A percentile compares a stretch with the other conserved stretches of the same genome.
Conservation (phyloP, 177 flowering plant species). For the Vitis hybrid region DNA sequence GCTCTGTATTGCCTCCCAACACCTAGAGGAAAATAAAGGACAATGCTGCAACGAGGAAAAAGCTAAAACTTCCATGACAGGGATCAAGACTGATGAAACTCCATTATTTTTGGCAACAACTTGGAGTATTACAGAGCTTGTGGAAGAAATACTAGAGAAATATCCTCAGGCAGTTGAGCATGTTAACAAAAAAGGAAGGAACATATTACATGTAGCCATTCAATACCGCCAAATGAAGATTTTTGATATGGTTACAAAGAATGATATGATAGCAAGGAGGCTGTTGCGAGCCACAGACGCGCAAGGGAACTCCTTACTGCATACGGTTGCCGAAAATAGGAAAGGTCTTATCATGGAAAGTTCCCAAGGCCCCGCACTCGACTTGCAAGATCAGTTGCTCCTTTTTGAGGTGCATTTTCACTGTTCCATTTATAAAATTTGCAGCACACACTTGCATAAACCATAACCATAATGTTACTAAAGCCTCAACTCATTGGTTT, state of each 20-base stretch:
- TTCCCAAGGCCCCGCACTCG: slow-evolving; percentile 9
- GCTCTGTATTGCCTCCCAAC: no score
- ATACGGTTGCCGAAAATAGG: not conserved
- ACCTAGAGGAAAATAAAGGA: no score
- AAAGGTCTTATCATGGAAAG: no score
- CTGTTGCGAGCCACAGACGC: slow-evolving; percentile 1
- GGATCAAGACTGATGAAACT: not conserved
- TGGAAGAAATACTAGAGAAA: not conserved
- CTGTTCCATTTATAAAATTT: no score
- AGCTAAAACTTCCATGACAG: no score
- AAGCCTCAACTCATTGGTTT: no score
- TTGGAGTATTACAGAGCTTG: slow-evolving; percentile 10
- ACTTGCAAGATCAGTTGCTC: slow-evolving; percentile 15
- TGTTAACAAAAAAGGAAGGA: not conserved
- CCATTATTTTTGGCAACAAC: slow-evolving; percentile 19
- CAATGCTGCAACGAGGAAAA: no score
- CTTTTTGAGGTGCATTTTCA: slow-evolving; percentile 16
- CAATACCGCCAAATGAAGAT: slow-evolving; percentile 10
- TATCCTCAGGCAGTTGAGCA: slow-evolving; percentile 25
- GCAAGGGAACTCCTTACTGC: slow-evolving; percentile 15
- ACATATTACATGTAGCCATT: slow-evolving; percentile 19
- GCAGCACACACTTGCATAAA: no score
- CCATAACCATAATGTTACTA: no score
- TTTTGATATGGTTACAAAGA: not conserved
- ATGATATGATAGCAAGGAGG: not conserved